Evolutionary conservation across 441 rosid genomes (phyloP).

Genomic region (Adansonia rubrostipa): DNA sequence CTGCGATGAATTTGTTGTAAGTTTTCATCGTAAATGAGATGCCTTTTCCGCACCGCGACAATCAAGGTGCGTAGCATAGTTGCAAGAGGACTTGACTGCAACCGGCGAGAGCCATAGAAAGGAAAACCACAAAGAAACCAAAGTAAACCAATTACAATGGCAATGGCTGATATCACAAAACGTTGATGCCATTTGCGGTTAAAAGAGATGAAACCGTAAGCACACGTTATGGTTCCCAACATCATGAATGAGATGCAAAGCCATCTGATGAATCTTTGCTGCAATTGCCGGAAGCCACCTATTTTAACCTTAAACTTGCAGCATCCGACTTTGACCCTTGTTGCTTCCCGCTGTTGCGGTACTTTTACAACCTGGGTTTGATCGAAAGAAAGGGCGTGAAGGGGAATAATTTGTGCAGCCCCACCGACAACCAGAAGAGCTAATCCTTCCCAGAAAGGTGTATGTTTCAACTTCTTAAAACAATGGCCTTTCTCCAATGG

Average conservation of each 20-base stretch:
- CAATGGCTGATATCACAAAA: background rate
- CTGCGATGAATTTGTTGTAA: background rate
- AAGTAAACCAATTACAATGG: constrained; percentile 10
- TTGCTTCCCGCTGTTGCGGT: background rate
- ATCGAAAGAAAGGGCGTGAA: constrained; percentile 10
- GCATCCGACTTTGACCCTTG: background rate
- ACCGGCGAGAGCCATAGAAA: background rate
- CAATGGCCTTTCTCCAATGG: background rate
- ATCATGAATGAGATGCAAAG: background rate
- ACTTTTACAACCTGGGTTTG: background rate
- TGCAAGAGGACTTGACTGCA: background rate
- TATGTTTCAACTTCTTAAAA: constrained; percentile 1
- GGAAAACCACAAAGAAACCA: constrained; percentile 18
- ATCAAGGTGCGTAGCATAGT: background rate
- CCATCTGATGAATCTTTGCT: background rate
- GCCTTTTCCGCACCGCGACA: background rate
- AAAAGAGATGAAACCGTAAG: background rate
- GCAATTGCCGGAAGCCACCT: constrained; percentile 1
- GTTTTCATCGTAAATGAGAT: background rate
- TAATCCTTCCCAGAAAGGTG: constrained; percentile 18
- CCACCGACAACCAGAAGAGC: constrained; percentile 4
- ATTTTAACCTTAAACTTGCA: background rate
- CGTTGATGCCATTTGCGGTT: background rate
- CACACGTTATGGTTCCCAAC: background rate
- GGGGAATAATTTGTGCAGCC: constrained; percentile 26